Evolutionary conservation across 2,329 filamentous ascomycete species (phyloP).

Genomic region (Colletotrichum echinochloae): DNA sequence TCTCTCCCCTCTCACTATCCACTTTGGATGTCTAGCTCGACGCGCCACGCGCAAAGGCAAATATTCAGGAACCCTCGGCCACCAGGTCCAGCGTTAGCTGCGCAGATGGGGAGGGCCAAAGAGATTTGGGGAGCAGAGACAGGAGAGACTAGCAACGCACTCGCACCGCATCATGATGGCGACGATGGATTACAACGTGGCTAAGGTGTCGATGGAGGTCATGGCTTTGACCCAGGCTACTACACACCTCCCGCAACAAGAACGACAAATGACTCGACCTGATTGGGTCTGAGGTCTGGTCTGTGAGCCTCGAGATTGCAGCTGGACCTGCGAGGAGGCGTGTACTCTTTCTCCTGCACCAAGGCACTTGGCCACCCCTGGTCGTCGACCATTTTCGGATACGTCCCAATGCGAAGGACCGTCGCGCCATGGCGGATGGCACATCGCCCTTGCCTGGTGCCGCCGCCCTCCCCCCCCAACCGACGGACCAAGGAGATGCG

Average conservation of each 20-base stretch:
- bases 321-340: conserved; percentile 22
- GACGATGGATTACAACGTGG: conserved; percentile 37
- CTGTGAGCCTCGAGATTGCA: conserved; percentile 34
- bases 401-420: conserved; percentile 35
- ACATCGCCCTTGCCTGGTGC: conserved; percentile 32
- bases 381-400: conserved; percentile 26
- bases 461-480: conserved; percentile 13
- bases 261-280: conserved; percentile 26
- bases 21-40: conserved; percentile 16
- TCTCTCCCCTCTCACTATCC: neutral
- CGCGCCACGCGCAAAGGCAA: conserved; percentile 17
- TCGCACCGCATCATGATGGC: conserved; percentile 29
- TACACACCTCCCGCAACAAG: conserved; percentile 29
- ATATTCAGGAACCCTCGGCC: conserved; percentile 28
- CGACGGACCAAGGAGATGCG: conserved; percentile 21
- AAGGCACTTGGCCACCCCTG: conserved; percentile 25
- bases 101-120: conserved; percentile 25
- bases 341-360: conserved; percentile 3
- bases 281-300: conserved; percentile 27
- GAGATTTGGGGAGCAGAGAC: conserved; percentile 36
- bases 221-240: conserved; percentile 37
- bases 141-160: conserved; percentile 33
- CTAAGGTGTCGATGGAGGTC: conserved; percentile 26
- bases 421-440: conserved; percentile 36
- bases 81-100: conserved; percentile 17